Evolutionary conservation across 306 rosid genomes (phyloP), one percentile per base, ranked within the genome.

Genomic region (Herpetospermum pedunculosum): DNA sequence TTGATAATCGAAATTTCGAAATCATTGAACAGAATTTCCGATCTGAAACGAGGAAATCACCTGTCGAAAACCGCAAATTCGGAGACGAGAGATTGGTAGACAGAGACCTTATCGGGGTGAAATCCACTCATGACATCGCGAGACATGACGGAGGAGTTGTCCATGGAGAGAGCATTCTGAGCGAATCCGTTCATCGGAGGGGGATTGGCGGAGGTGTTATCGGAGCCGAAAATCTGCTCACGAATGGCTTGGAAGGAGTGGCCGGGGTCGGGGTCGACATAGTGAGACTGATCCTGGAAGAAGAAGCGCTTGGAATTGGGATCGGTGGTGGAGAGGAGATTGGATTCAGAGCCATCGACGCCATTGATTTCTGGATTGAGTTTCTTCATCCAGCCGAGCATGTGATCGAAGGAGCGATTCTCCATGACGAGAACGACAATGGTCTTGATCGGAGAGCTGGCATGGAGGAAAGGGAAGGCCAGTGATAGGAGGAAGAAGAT

Each of bases 361-460:
- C 98, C 98, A 65, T 91, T 78, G 72, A 93, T 93, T 50, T 73
- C 67, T 2, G 96, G 88, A 80, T 89, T 90, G 14, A 93, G 75
- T 19, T 47, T 80, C 82, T 93, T 93, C 97, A 93, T 93, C 98
- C 98, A 93, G 0, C 98, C 97, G 2, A 93, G 55, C 98, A 93
- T 93, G 96, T 93, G 98, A 76, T 93, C 96, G 77, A 93, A 93
- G 43, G 97, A 93, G 2, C 98, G 86, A 28, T 93, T 93, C 85
- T 93, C 98, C 98, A 91, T 93, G 0, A 91, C 96, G 19, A 93
- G 15, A 32, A 93, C 87, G 32, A 93, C 97, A 0, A 93, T 57
- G 10, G 92, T 93, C 78, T 87, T 93, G 58, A 93, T 89, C 9
- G 96, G 98, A 46, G 75, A 86, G 41, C n/a, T n/a, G n/a, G 81